phyloP scores from a whole-genome alignment of 164 flowering plant species.

The Piper longum region DNA sequence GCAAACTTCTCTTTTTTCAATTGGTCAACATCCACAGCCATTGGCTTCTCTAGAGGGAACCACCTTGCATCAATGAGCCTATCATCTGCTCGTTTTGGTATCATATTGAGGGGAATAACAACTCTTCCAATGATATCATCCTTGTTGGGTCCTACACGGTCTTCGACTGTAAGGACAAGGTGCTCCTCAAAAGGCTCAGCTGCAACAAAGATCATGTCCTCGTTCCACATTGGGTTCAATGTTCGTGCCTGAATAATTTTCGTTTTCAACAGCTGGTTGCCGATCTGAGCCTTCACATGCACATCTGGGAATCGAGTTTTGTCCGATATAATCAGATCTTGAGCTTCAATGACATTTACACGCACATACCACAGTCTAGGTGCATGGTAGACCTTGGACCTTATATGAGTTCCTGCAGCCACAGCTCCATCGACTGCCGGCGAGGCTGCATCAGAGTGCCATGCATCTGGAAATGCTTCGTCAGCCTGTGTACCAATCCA shows the following conservation, averaged over 20 bases:
- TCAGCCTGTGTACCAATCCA: conserved; percentile 98
- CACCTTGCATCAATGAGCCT: conserved; percentile 56
- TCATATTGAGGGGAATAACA: conserved; percentile 34
- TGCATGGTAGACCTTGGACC: conserved; percentile 85
- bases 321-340: conserved; percentile 59
- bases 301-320: conserved; percentile 64
- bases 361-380: conserved; percentile 88
- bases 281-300: conserved; percentile 62
- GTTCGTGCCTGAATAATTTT: conserved; percentile 46
- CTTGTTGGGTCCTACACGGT: conserved; percentile 71
- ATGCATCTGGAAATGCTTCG: conserved; percentile 84
- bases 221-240: conserved; percentile 67
- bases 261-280: conserved; percentile 63
- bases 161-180: conserved; percentile 63
- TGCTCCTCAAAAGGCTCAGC: conserved; percentile 94
- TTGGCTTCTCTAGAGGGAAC: conserved; percentile 71
- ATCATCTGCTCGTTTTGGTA: conserved; percentile 76
- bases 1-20: conserved; percentile 68
- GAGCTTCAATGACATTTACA: conserved; percentile 84
- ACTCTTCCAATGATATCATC: conserved; percentile 76
- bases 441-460: conserved; percentile 86
- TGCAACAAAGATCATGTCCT: conserved; percentile 72
- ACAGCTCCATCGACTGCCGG: conserved; percentile 21
- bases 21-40: conserved; percentile 59
- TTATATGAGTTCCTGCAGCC: conserved; percentile 37